Evolutionary conservation across 306 rosid species (phyloP), one percentile per base, ranked within the genome.

Genomic region (Hippophae rhamnoides): DNA sequence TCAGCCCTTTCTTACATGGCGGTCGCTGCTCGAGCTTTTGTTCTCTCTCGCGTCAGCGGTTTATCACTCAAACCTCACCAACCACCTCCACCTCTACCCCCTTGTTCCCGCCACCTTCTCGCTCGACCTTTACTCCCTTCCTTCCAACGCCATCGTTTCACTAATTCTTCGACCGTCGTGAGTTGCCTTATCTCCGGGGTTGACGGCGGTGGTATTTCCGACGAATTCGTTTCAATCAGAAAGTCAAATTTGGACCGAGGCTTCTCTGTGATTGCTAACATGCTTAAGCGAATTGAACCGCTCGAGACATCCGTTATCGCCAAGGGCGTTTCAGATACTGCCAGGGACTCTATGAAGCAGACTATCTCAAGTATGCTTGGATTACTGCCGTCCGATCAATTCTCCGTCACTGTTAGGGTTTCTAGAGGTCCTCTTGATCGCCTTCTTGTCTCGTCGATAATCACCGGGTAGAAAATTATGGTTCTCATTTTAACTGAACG

Each of bases 321-420:
- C 52, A 78, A 86, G 62, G 99, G 95, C 14, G 90, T 88, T 8
- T 86, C 96, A 6, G 90, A 84, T 44, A 58, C 83, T 5, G 86
- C 99, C 10, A 80, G 69, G 75, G 94, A 88, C 61, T 88, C 97
- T 48, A 93, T 93, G 97, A 92, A 88, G 72, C 88, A 88, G 68
- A 93, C 99, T n/a, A 88, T 93, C 56, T 93, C 97, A 13, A 80
- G 94, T 9, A 93, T 88, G 97, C 82, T 93, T 5, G 99, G 99
- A 0, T 62, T 92, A 71, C 82, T 92, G 2, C 99, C 96, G 11
- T 92, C 99, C 41, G 90, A 88, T 63, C 96, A 85, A 42, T 92
- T 92, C 76, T 47, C 89, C 44, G 96, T 92, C 45, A 85, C 86
- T 27, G 72, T 92, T 38, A 60, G 69, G 54, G 79, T 82, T 69